Base-by-base conservation (phyloP, 139 green algal genomes). In the Picochlorum sp. region DNA sequence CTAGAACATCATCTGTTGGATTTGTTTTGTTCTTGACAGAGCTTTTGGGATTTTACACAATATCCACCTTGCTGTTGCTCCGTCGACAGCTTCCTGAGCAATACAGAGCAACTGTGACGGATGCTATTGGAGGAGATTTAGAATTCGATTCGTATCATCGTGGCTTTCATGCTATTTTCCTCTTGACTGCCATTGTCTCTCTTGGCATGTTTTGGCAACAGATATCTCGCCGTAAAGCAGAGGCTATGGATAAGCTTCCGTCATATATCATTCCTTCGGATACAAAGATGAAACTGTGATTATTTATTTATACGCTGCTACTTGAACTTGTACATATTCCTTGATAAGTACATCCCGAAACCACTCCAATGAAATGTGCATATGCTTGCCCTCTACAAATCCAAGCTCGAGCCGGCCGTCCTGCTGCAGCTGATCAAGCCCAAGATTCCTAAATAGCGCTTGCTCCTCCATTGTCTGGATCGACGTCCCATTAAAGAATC, bases 121-220 rank as follows among this genome's bases (percentile, higher is more conserved):
- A 57, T 13, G 87, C 80, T 13, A 71, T 95, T 21, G 88, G 87
- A 6, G 84, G 81, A 2, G 78, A 90, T 58, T 71, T 95, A 63
- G 80, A 94, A 61, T 94, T 92, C 58, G 79, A 94, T 60, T 87
- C 84, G 62, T 91, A 92, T 68, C 86, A 95, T 60, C 51, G 65
- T 16, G 65, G 31, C 24, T 77, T 77, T 64, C 69, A 77, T 64
- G 45, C 60, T 14, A 50, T 71, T 10, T 77, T 77, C 59, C 65
- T 77, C 8, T 11, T 66, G 18, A 60, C 45, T 31, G 64, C 68
- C 6, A 26, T 49, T 6, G 50, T 72, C 6, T 74, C 66, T 2
- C 34, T 83, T 34, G 31, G 68, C 26, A 56, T 85, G 6, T 78
- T 83, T 31, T 78, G 71, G 18, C 21, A 38, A n/a, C 69, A 76